Percentiles rank a stretch among this genome's conserved stretches.
Conservation (phyloP, 805 yeast species). For the Hanseniaspora lachancei region DNA sequence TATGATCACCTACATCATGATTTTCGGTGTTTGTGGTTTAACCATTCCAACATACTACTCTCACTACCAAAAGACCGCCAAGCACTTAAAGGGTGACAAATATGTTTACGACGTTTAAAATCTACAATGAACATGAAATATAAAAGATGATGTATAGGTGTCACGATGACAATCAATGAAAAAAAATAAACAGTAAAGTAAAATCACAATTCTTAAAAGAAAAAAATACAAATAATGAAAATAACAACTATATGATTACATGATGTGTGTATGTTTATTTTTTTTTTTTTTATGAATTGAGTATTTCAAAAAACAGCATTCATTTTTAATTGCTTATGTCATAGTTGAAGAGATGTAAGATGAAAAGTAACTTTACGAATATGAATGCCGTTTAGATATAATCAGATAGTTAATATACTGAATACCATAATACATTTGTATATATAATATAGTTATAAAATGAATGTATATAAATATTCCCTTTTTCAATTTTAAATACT, state of each 20-base stretch:
- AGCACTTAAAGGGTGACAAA: conserved; percentile 11
- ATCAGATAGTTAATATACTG: no score
- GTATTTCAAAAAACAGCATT: no score
- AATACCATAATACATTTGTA: no score
- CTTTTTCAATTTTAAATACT: no score
- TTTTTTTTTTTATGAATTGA: neutral
- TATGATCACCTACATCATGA: conserved; percentile 7
- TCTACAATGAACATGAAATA: neutral
- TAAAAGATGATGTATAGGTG: neutral
- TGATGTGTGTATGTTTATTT: neutral
- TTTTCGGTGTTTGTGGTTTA: conserved; percentile 11
- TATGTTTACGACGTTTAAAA: conserved; percentile 12
- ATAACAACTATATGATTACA: neutral
- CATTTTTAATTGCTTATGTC: no score
- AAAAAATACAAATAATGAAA: neutral
- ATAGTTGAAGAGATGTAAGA: no score
- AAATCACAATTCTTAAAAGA: neutral
- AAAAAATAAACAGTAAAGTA: neutral
- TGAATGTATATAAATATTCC: no score
- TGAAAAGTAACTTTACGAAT: no score
- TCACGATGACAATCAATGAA: neutral
- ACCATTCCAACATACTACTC: conserved; percentile 13
- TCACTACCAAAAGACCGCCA: conserved; percentile 12
- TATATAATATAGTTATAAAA: no score
- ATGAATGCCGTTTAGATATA: no score